Base-by-base conservation (phyloP, 805 yeast genomes). In the Cyberlindnera suaveolens region DNA sequence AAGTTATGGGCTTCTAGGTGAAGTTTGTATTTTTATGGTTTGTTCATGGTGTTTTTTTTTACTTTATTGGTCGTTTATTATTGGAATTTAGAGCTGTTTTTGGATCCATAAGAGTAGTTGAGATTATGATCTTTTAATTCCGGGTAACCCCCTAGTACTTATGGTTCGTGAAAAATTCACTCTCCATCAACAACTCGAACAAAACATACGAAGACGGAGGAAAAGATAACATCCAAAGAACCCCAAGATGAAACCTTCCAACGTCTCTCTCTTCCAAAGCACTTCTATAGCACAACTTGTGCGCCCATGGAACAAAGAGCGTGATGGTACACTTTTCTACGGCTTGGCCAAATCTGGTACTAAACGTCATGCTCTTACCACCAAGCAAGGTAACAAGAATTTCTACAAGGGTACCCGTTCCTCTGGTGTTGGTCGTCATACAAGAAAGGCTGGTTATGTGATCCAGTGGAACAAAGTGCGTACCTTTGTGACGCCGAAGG, bases 321-420 rank as follows among this genome's bases (percentile, higher is more conserved):
- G 77, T 53, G 93, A 88, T 54, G 95, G 96, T 15, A 78, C 86
- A 34, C 71, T 86, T 17, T 89, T 85, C 71, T 89, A 89, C 60
- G 96, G 96, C 38, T 55, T 68, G 20, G 68, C 82, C 14, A 89
- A 85, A 59, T 61, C 81, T 8, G 97, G 97, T 43, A 80, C 87
- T 51, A 87, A 83, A 63, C 81, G 96, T 69, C 75, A 76, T 60
- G 76, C 96, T 5, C 69, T 91, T 54, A 84, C 96, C 18, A 83
- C 96, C 18, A 93, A 93, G 58, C 88, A 87, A 61, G 98, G 99
- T 57, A 91, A 93, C 67, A 89, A 90, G 70, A 82, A 85, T 55
- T 85, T 74, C 67, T 93, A 93, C 69, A 93, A 93, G 64, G 99
- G 99, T 71, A 93, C 98, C 18, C 78, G 97, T 45, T 86, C 99